Evolutionary conservation across 2,329 filamentous ascomycete species (phyloP).

Genomic region (Penicillium sp.): DNA sequence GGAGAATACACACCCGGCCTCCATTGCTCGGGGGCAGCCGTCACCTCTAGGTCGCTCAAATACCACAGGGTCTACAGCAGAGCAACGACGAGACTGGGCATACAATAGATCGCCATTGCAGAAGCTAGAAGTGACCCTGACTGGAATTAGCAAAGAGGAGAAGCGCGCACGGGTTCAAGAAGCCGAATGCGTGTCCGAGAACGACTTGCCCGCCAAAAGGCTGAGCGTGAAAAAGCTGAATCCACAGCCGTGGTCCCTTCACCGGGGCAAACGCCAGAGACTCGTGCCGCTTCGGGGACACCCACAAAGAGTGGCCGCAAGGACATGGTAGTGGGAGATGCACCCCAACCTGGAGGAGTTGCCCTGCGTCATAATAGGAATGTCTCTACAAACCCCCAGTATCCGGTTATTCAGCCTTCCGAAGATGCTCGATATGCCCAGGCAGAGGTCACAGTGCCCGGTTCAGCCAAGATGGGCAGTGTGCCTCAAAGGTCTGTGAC

Average conservation of each 20-base stretch:
- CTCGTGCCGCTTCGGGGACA: slow-evolving; percentile 1
- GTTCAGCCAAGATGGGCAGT: slow-evolving; percentile 17
- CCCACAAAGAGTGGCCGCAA: slow-evolving; percentile 2
- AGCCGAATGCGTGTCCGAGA: slow-evolving; percentile 71
- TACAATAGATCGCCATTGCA: slow-evolving; percentile 85
- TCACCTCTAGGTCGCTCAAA: slow-evolving; percentile 30
- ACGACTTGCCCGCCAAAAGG: slow-evolving; percentile 32
- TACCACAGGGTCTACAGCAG: slow-evolving; percentile 27
- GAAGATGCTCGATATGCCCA: slow-evolving; percentile 22
- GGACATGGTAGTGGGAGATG: neutral
- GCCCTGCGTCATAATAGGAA: slow-evolving; percentile 16
- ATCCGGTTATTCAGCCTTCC: slow-evolving; percentile 13
- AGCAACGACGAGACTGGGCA: slow-evolving; percentile 53
- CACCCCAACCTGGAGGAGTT: slow-evolving; percentile 10
- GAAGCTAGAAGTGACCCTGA: slow-evolving; percentile 83
- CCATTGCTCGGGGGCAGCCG: slow-evolving; percentile 2
- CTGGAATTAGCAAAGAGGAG: slow-evolving; percentile 92
- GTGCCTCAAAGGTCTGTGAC: slow-evolving; percentile 27
- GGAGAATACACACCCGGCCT: slow-evolving; percentile 8
- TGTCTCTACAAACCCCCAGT: slow-evolving; percentile 19
- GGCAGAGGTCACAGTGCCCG: slow-evolving; percentile 9
- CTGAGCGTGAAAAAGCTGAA: slow-evolving; percentile 18
- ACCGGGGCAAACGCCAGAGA: slow-evolving; percentile 9
- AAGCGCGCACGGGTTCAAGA: slow-evolving; percentile 79
- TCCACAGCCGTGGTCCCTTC: slow-evolving; percentile 1